Evolutionary conservation across 2,329 filamentous ascomycete species (phyloP), one percentile per base, ranked within the genome.

Genomic region (Aspergillus quadricinctus): DNA sequence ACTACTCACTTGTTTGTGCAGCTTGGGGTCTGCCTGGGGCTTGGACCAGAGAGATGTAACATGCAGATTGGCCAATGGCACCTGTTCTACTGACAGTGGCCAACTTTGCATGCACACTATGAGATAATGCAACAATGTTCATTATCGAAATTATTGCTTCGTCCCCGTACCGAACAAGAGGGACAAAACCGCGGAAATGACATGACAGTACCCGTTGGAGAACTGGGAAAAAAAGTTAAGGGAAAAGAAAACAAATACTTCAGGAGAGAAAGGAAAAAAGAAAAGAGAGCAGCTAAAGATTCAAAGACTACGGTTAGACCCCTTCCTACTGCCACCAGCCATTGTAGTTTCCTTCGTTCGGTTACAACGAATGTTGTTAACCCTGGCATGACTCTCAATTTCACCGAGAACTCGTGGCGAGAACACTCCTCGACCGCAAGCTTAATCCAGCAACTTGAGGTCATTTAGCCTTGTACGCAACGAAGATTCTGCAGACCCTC

Each of bases 351-450:
- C 45, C 23, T 48, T 37, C 23, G 17, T 50, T 35, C 28, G 49
- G 49, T 50, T 46, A 66, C 63, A 64, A 63, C 61, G 51, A 60
- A 63, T 57, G 62, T 43, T 54, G 54, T 58, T 62, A 63, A 62
- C 65, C 68, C 68, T 68, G 67, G 57, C 63, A 64, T 62, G 62
- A 58, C 60, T 56, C 5, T 57, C 60, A 61, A 63, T 64, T 64
- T 56, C 57, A 62, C 57, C 58, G 62, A 54, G 56, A 64, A 58
- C 65, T 71, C 67, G 66, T 72, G 69, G 68, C 62, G 57, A 66
- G 57, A 58, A 58, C 60, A 58, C 62, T 63, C 61, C 59, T 65
- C 37, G 49, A 40, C 56, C 53, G 56, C 61, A 61, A 63, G 59
- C 61, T 63, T 64, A 60, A 64, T 61, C 58, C 57, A 62, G 59